phyloP scores from a whole-genome alignment of 768 basidiomycete species.

The Mycena filopes region DNA sequence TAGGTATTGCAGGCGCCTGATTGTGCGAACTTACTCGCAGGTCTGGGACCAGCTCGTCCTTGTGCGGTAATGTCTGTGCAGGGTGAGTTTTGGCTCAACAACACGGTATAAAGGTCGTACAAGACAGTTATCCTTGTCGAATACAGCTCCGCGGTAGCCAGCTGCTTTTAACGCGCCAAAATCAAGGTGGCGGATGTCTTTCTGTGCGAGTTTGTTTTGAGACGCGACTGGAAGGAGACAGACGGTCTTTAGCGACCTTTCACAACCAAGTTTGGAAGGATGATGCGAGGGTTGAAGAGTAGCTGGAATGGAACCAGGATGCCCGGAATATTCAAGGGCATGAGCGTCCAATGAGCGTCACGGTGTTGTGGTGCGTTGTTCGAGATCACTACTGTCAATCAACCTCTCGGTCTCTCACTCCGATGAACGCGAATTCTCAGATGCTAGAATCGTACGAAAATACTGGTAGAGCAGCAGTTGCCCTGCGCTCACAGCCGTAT shows the following conservation, averaged over 20 bases:
- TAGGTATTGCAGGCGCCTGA: background rate
- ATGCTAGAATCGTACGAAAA: too few species aligned
- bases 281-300: constrained; percentile 70
- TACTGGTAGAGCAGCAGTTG: too few species aligned
- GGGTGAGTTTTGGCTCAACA: background rate
- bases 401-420: too few species aligned
- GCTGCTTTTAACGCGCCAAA: constrained; percentile 75
- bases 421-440: too few species aligned
- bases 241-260: constrained; percentile 64
- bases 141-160: constrained; percentile 90
- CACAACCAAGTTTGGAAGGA: constrained; percentile 72
- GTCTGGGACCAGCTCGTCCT: constrained; percentile 81
- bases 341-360: too few species aligned
- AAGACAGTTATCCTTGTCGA: constrained; percentile 98
- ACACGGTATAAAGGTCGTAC: constrained; percentile 55
- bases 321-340: constrained; percentile 83
- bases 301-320: constrained; percentile 78
- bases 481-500: too few species aligned
- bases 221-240: constrained; percentile 12
- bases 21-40: constrained; percentile 61
- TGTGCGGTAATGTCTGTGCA: constrained; percentile 79
- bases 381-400: too few species aligned
- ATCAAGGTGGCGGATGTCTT: constrained; percentile 89
- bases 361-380: too few species aligned
- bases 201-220: constrained; percentile 49